These are phyloP conservation scores for Boletellus sp. DNA, from an alignment of 768 basidiomycete genomes.

Conservation along the genomic window DNA sequence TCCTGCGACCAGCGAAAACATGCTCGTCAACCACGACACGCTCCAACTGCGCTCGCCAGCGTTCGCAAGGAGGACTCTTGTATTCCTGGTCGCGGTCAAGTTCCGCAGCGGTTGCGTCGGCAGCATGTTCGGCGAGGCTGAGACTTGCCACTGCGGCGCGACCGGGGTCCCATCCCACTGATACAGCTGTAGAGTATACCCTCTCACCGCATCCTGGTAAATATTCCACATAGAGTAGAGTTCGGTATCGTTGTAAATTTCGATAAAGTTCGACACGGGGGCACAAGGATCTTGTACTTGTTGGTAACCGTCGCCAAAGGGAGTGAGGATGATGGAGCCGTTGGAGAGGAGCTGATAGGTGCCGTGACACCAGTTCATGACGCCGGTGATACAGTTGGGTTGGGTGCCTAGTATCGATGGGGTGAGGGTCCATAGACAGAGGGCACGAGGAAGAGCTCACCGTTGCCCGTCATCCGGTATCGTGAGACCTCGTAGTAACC, in stretches of 20 bases:
- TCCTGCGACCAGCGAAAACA: constrained; percentile 11
- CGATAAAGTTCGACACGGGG: constrained; percentile 82
- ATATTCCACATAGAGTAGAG: constrained; percentile 66
- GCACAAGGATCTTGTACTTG: constrained; percentile 95
- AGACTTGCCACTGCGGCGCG: constrained; percentile 63
- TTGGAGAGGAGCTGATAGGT: constrained; percentile 63
- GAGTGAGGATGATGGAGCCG: constrained; percentile 72
- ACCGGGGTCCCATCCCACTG: constrained; percentile 74
- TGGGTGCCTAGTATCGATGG: constrained; percentile 51
- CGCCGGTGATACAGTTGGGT: constrained; percentile 87
- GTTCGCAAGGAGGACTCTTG: constrained; percentile 15
- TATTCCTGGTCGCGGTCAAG: constrained; percentile 27
- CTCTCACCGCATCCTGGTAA: constrained; percentile 56
- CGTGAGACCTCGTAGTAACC: constrained; percentile 87
- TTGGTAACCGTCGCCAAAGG: constrained; percentile 86
- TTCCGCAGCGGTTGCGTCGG: constrained; percentile 69
- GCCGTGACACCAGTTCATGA: constrained; percentile 90
- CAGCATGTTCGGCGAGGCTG: constrained; percentile 81
- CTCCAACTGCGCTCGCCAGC: constrained; percentile 26
- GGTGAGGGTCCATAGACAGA: not conserved
- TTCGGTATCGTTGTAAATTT: constrained; percentile 77
- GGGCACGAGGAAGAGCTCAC: constrained; percentile 34
- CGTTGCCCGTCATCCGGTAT: constrained; percentile 87
- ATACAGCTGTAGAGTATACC: constrained; percentile 74
- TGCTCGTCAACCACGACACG: constrained; percentile 7